phyloP scores from a whole-genome alignment of 371 early-diverging fungal genomes.

The Lichtheimia ornata region DNA sequence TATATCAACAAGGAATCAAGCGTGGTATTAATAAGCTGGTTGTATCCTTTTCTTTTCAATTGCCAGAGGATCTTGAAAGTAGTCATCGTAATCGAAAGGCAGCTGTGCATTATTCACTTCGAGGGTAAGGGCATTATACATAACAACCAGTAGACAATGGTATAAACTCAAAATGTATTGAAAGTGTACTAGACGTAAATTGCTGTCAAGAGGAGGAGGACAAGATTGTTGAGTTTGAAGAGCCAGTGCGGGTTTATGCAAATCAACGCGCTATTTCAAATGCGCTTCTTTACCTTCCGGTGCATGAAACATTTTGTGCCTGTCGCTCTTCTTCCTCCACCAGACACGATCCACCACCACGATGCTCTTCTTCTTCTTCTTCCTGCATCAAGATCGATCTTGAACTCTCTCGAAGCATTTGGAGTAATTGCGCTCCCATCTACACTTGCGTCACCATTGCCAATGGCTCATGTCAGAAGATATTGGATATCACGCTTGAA shows the following conservation, averaged over 20 bases:
- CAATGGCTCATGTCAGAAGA: conserved; percentile 13
- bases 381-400: conserved; percentile 16
- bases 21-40: too few species aligned
- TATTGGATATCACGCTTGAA: conserved; percentile 24
- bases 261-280: conserved; percentile 8
- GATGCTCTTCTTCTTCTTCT: conserved; percentile 14
- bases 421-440: conserved; percentile 34
- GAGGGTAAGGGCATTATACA: conserved; percentile 15
- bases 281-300: conserved; percentile 17
- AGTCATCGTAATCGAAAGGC: conserved; percentile 30
- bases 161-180: too few species aligned
- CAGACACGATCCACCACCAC: too few species aligned
- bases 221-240: too few species aligned
- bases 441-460: conserved; percentile 21
- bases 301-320: conserved; percentile 8
- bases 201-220: too few species aligned
- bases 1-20: too few species aligned
- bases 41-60: conserved; percentile 13
- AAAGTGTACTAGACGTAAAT: too few species aligned
- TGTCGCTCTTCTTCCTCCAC: too few species aligned
- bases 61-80: conserved; percentile 19
- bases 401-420: conserved; percentile 23
- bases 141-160: too few species aligned
- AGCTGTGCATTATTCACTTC: conserved; percentile 24
- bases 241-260: too few species aligned